These are phyloP conservation scores for Alnus rubra DNA, from an alignment of 306 rosid genomes.

Conservation along the genomic window DNA sequence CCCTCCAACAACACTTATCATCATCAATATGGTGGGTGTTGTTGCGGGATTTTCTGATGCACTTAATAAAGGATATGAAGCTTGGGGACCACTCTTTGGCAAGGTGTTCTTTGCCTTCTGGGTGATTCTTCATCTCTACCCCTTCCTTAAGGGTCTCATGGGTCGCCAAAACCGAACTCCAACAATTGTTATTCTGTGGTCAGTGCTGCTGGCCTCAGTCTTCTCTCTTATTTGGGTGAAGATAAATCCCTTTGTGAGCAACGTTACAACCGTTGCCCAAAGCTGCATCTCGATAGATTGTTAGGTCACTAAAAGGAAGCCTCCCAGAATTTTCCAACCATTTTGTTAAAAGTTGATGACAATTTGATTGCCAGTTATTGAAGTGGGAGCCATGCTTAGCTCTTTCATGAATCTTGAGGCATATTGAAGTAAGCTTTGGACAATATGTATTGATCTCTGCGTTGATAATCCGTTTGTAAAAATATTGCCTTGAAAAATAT, in stretches of 20 bases:
- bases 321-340: slow-evolving; percentile 35
- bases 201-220: slow-evolving; percentile 89
- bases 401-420: slow-evolving; percentile 28
- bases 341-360: slow-evolving; percentile 13
- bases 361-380: slow-evolving; percentile 18
- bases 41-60: slow-evolving; percentile 99
- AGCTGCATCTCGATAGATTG: slow-evolving; percentile 84
- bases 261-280: slow-evolving; percentile 54
- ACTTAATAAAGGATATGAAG: slow-evolving; percentile 82
- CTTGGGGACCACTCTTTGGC: slow-evolving; percentile 98
- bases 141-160: slow-evolving; percentile 98
- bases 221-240: slow-evolving; percentile 95
- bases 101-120: slow-evolving; percentile 95
- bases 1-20: slow-evolving; percentile 85
- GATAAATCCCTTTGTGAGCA: slow-evolving; percentile 82
- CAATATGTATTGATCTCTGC: slow-evolving; percentile 2
- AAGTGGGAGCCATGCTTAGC: slow-evolving; percentile 7
- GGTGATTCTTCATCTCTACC: slow-evolving; percentile 94
- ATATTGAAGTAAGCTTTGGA: slow-evolving; percentile 25
- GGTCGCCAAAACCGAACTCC: slow-evolving; percentile 98
- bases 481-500: too few relatives aligned
- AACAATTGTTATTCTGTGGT: slow-evolving; percentile 91
- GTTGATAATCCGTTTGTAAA: too few relatives aligned
- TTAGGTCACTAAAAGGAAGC: slow-evolving; percentile 35
- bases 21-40: slow-evolving; percentile 88